Evolutionary conservation across 2,329 filamentous ascomycete genomes (phyloP), one percentile per base, ranked within the genome.

Genomic region (Aspergillus hiratsukae): DNA sequence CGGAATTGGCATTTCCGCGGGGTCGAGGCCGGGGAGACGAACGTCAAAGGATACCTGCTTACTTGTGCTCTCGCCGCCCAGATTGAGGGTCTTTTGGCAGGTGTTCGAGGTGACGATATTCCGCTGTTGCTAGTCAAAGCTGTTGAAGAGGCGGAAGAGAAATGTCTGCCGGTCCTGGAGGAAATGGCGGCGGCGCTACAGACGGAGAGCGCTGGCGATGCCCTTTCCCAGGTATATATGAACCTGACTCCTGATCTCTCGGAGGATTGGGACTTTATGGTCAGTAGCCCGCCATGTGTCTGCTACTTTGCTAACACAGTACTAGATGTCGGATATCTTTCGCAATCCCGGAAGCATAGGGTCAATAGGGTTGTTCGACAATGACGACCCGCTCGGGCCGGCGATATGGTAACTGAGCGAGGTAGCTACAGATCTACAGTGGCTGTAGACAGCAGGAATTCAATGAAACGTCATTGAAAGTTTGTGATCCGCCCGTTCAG

Each of bases 1-100:
- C 74, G 71, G 37, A 49, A 51, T 0, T 83, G 78, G 76, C 63
- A 63, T 1, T 63, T 79, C 48, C 59, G 62, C 5, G 71, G 69
- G 9, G 70, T 84, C 17, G 61, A 74, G 48, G 73, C 72, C 0
- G 82, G 81, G 1, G 81, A 84, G 66, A 83, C 81, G 0, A 85
- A 84, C 53, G 68, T 80, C 21, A 85, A 84, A 59, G 79, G 79
- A 0, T 78, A 78, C 43, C 49, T 85, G 19, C 72, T 83, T 11
- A 58, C 70, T 1, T 65, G 64, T 9, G 61, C 78, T 11, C 61
- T 81, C 0, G 61, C 61, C 7, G 72, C 75, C 0, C 75, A 82
- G 46, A 69, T 83, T 0, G 70, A 79, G 3, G 76, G 70, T 0
- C 65, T 81, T 1, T 66, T 72, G 56, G 56, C 64, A 62, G 3